Conservation (phyloP, 2,329 filamentous ascomycete genomes). For the Botryotinia globosa region DNA sequence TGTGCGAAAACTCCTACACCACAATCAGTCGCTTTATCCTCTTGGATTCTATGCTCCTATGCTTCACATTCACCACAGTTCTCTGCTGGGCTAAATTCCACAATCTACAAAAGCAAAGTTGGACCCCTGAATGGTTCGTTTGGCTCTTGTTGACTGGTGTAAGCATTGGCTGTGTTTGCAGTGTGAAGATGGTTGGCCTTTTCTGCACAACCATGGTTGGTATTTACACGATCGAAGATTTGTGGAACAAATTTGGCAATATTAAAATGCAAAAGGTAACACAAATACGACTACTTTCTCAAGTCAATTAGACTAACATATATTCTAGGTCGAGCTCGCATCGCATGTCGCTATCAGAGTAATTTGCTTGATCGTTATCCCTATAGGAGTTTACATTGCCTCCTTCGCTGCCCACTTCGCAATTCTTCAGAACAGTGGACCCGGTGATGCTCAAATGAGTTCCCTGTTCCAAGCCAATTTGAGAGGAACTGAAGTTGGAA, state of each 20-base stretch:
- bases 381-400: constrained; percentile 88
- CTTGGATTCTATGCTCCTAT: constrained; percentile 96
- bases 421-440: constrained; percentile 88
- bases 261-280: constrained; percentile 80
- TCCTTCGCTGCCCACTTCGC: constrained; percentile 95
- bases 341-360: constrained; percentile 79
- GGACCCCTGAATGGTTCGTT: constrained; percentile 86
- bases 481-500: constrained; percentile 87
- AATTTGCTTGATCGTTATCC: constrained; percentile 82
- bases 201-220: constrained; percentile 95
- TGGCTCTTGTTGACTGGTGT: constrained; percentile 93
- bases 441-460: constrained; percentile 99
- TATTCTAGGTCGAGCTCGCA: constrained; percentile 56
- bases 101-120: constrained; percentile 78
- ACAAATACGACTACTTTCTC: background rate
- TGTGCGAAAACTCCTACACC: constrained; percentile 99
- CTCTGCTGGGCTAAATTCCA: constrained; percentile 98
- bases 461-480: constrained; percentile 98
- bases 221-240: constrained; percentile 90
- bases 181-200: constrained; percentile 96
- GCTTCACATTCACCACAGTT: constrained; percentile 96
- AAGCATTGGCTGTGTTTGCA: constrained; percentile 96
- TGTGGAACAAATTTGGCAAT: constrained; percentile 98
- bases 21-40: constrained; percentile 98
- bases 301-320: constrained; percentile 28